phyloP scores from a whole-genome alignment of 345 rosid genomes.

The Eucalyptus melliodora region DNA sequence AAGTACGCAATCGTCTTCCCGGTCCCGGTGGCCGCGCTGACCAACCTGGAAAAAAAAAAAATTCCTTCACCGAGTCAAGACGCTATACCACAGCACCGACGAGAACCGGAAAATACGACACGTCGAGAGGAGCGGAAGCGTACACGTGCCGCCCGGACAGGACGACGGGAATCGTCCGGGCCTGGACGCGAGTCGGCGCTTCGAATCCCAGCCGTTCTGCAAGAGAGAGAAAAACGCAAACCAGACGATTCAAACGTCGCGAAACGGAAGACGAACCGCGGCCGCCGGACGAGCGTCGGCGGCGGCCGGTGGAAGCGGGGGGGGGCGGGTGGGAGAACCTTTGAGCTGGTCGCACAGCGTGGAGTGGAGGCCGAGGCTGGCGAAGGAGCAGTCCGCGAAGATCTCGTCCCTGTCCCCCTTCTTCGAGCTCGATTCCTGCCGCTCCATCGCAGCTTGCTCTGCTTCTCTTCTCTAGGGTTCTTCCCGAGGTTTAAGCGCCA shows the following conservation, averaged over 20 bases:
- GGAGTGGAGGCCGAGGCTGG: constrained; percentile 7
- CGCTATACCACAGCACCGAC: not conserved
- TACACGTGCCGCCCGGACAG: constrained; percentile 96
- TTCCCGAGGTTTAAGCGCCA: not conserved
- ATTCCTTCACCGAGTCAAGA: not conserved
- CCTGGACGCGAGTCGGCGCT: constrained; percentile 79
- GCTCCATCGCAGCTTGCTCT: not conserved
- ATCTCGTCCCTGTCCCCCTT: not conserved
- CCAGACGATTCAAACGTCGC: not conserved
- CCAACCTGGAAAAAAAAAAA: constrained; percentile 45
- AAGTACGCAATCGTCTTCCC: constrained; percentile 91
- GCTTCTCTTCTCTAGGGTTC: not conserved
- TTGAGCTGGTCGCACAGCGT: constrained; percentile 2
- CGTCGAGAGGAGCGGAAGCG: constrained; percentile 2
- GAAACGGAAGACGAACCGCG: not conserved
- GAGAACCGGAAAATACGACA: not conserved
- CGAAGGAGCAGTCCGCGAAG: constrained; percentile 4
- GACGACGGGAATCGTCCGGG: constrained; percentile 85
- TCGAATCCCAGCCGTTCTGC: constrained; percentile 83
- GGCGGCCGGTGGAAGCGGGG: not conserved
- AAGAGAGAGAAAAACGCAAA: not conserved
- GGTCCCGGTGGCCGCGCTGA: constrained; percentile 89
- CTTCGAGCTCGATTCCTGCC: not conserved
- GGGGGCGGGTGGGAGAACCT: not conserved
- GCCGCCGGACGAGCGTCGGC: not conserved